phyloP scores from a whole-genome alignment of 495 filamentous ascomycete genomes.

The Cercophora sp. region DNA sequence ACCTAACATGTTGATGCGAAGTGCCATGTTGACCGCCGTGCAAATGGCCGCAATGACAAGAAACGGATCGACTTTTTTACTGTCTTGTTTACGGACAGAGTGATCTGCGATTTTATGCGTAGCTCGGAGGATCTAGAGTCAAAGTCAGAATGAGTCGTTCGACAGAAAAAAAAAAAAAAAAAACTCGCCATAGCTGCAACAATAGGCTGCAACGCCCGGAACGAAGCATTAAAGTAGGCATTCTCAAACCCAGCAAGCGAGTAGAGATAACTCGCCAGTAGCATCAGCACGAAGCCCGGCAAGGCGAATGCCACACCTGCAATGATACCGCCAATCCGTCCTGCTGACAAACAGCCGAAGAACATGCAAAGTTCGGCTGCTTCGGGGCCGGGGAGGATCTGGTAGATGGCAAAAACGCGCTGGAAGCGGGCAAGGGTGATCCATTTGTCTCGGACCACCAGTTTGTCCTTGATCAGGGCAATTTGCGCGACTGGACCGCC shows the following conservation, averaged over 20 bases:
- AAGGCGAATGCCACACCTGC: constrained; percentile 8
- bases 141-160: too few species aligned
- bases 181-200: constrained; percentile 11
- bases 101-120: constrained; percentile 15
- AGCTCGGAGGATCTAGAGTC: constrained; percentile 6
- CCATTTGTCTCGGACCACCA: constrained; percentile 12
- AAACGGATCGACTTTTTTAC: constrained; percentile 12
- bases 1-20: constrained; percentile 12
- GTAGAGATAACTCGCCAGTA: constrained; percentile 12
- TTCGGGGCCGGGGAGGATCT: constrained; percentile 14
- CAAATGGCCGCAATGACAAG: constrained; percentile 12
- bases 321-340: constrained; percentile 9
- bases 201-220: constrained; percentile 15
- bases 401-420: constrained; percentile 13
- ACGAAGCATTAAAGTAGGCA: constrained; percentile 14
- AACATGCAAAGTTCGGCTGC: constrained; percentile 15
- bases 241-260: constrained; percentile 16
- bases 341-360: constrained; percentile 13
- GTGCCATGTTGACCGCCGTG: constrained; percentile 12
- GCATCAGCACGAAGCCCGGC: constrained; percentile 15
- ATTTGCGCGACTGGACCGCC: constrained; percentile 13
- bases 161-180: too few species aligned
- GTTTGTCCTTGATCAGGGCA: constrained; percentile 15
- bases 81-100: constrained; percentile 11
- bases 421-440: constrained; percentile 14